Evolutionary conservation across 2,329 filamentous ascomycete species (phyloP).

Genomic region (Calonectria montana): DNA sequence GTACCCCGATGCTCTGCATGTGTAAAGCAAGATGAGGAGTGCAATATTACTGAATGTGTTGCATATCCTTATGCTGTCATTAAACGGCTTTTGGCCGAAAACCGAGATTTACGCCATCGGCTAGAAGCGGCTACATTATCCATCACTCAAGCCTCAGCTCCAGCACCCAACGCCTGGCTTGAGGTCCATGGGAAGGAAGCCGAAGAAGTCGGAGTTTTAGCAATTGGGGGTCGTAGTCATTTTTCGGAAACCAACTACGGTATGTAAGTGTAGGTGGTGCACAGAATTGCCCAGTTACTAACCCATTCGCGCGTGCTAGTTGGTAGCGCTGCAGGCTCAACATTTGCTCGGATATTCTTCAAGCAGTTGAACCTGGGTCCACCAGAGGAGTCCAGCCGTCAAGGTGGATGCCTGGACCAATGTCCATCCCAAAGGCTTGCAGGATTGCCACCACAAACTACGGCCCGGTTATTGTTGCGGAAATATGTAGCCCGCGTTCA

Average conservation of each 20-base stretch:
- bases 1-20: conserved; percentile 28
- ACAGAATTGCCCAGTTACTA: background rate
- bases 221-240: conserved; percentile 31
- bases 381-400: background rate
- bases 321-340: conserved; percentile 38
- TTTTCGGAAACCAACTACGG: conserved; percentile 34
- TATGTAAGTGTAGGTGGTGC: background rate
- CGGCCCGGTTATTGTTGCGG: conserved; percentile 28
- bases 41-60: conserved; percentile 28
- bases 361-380: conserved; percentile 33
- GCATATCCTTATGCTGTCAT: conserved; percentile 22
- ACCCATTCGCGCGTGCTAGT: conserved; percentile 10
- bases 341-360: conserved; percentile 42
- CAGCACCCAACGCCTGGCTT: background rate
- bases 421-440: conserved; percentile 20
- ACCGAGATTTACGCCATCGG: background rate
- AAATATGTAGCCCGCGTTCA: conserved; percentile 39
- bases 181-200: conserved; percentile 28
- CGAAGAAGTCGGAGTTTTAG: conserved; percentile 38
- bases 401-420: background rate
- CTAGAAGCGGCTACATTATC: background rate
- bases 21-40: conserved; percentile 22
- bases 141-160: background rate
- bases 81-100: background rate
- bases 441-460: conserved; percentile 32